Base-by-base conservation (phyloP, 148 eudicot genomes). In the Silene uniflora region DNA sequence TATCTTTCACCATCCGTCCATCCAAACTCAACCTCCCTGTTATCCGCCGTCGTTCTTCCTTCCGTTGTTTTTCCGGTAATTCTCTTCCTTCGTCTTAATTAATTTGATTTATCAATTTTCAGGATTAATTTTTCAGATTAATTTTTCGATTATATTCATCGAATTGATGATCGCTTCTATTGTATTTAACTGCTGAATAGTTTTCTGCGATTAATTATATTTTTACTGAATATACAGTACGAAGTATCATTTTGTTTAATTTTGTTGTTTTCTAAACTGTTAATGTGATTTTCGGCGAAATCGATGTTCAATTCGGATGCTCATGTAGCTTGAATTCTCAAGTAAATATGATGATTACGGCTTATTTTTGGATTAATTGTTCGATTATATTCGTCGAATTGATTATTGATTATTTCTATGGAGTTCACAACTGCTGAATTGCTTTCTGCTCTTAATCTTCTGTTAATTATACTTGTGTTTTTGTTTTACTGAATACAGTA, bases 1-100 rank as follows among this genome's bases (percentile, higher is more conserved):
- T 65, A 72, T 64, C 76, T 49, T 25, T 12, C 73, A 58, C n/a
- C 27, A 52, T 13, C 56, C 39, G 10, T 10, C 21, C 24, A 24
- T 7, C 24, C 13, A 71, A 56, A 13, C 11, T 25, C 46, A 52
- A 35, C 65, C 16, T 13, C 3, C 44, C 44, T 18, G 66, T 21
- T 47, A 10, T 21, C 21, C 78, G 58, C 7, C 76, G 46, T 0
- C 61, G 42, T 21, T 47, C 74, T 22, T 68, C 83, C 74, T 76
- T 81, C 58, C 80, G 83, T 2, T 81, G 83, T 55, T 73, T 77
- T 62, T 73, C 83, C 44, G 83, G 83, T 44, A 52, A 71, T 27
- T 62, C 59, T 19, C 35, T 60, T 16, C 12, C 11, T 29, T 14
- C 1, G 9, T 16, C 29, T 6, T 73, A 9, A 6, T 1, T 27